phyloP scores from a whole-genome alignment of 257 asterid species.

The Lithospermum erythrorhizon region DNA sequence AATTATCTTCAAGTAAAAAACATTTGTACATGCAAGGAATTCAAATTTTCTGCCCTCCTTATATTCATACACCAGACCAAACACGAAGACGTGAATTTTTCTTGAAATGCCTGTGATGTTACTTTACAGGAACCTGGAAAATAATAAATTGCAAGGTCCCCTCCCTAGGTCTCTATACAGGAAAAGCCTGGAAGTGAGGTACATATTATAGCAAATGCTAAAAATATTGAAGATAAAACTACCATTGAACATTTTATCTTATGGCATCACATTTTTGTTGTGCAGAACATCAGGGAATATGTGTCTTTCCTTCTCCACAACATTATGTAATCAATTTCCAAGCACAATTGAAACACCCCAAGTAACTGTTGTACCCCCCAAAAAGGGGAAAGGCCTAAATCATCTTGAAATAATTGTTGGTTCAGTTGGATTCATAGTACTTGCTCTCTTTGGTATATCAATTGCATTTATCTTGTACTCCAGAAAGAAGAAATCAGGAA shows the following conservation, averaged over 20 bases:
- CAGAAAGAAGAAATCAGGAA: conserved; percentile 35
- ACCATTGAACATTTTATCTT: neutral
- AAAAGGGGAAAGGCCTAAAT: conserved; percentile 35
- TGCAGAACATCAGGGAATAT: conserved; percentile 73
- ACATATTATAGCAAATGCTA: conserved; percentile 1
- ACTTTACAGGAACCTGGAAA: conserved; percentile 60
- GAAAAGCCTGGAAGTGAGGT: conserved; percentile 69
- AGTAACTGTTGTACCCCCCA: conserved; percentile 57
- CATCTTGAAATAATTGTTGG: conserved; percentile 42
- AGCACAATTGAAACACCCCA: conserved; percentile 61
- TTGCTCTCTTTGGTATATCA: conserved; percentile 33
- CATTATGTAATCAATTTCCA: conserved; percentile 43
- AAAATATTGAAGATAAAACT: neutral
- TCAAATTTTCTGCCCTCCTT: too few species aligned
- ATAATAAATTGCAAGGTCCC: conserved; percentile 79
- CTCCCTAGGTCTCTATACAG: conserved; percentile 75
- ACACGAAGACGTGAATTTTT: neutral
- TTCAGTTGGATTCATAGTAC: conserved; percentile 47
- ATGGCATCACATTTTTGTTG: neutral
- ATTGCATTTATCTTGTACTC: conserved; percentile 38
- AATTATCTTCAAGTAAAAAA: too few species aligned
- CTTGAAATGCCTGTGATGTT: conserved; percentile 9
- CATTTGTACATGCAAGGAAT: too few species aligned
- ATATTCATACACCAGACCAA: too few species aligned
- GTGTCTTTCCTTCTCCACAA: conserved; percentile 63